A percentile compares a stretch with the other conserved stretches of the same genome.
Conservation (phyloP, 371 early-diverging fungal genomes). For the Nematocida sp. region DNA sequence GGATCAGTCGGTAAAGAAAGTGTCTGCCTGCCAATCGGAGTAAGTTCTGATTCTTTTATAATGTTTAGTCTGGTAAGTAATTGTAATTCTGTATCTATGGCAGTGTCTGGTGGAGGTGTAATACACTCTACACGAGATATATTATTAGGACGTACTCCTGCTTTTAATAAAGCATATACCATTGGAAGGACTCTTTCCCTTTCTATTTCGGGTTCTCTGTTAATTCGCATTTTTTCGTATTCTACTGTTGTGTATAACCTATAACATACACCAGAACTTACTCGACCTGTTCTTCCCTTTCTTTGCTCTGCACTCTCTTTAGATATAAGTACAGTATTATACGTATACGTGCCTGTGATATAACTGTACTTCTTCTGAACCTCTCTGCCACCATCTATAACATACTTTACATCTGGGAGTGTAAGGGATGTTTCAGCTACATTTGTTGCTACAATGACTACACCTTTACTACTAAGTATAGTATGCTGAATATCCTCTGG, state of each 20-base stretch:
- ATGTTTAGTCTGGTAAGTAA: not conserved
- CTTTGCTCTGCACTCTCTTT: constrained; percentile 61
- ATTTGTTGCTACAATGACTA: constrained; percentile 53
- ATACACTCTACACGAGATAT: constrained; percentile 1
- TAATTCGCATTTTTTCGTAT: constrained; percentile 48
- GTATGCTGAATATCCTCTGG: constrained; percentile 18
- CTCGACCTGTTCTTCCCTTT: constrained; percentile 63
- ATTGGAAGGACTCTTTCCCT: constrained; percentile 35
- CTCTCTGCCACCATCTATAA: constrained; percentile 62
- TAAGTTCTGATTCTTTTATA: constrained; percentile 2
- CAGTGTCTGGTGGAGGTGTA: constrained; percentile 10
- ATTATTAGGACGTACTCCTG: constrained; percentile 35
- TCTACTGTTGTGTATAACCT: constrained; percentile 60
- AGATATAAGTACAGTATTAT: constrained; percentile 37
- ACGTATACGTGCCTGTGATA: not conserved
- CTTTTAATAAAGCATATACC: constrained; percentile 14
- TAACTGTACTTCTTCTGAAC: constrained; percentile 41
- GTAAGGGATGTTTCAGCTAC: constrained; percentile 54
- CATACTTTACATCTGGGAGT: constrained; percentile 61
- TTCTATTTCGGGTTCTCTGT: constrained; percentile 57
- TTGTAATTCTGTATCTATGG: constrained; percentile 12
- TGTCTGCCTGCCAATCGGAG: constrained; percentile 1
- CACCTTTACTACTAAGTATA: constrained; percentile 27
- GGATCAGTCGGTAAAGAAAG: constrained; percentile 31
- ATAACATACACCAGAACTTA: constrained; percentile 58